A percentile compares a stretch with the other conserved stretches of the same genome.
Evolutionary conservation across 768 basidiomycete species (phyloP).

Genomic region (Mycena rebaudengoi): DNA sequence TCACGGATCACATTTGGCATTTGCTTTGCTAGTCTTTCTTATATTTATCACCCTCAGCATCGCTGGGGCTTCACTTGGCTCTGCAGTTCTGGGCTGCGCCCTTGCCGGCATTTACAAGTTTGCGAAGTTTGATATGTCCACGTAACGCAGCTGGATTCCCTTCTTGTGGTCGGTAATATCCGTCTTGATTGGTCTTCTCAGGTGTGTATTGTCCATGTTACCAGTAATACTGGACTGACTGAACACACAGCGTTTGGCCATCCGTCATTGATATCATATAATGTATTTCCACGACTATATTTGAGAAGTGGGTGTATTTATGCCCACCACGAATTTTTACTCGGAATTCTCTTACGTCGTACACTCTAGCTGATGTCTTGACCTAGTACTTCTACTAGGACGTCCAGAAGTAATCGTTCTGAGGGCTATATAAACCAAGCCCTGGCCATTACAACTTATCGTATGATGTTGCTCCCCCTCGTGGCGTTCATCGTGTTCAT

Average conservation of each 20-base stretch:
- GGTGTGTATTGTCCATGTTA: conserved; percentile 5
- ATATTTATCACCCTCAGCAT: conserved; percentile 51
- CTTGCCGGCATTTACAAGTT: conserved; percentile 55
- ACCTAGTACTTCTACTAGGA: no score
- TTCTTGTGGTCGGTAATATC: conserved; percentile 31
- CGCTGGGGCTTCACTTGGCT: conserved; percentile 55
- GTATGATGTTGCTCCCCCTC: no score
- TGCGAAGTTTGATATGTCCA: conserved; percentile 58
- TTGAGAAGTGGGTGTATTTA: no score
- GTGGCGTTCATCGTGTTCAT: no score
- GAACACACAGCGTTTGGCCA: conserved; percentile 16
- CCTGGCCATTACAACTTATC: no score
- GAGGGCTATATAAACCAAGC: no score
- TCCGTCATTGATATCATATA: conserved; percentile 28
- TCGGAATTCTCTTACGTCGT: no score
- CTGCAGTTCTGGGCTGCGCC: conserved; percentile 55
- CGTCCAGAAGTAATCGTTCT: no score
- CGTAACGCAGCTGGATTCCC: conserved; percentile 38
- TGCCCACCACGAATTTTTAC: no score
- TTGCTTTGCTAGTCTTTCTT: conserved; percentile 55
- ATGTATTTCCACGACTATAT: neutral
- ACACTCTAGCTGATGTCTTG: no score
- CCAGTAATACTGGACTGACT: neutral
- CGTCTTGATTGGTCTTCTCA: conserved; percentile 26
- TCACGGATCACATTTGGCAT: conserved; percentile 57